A percentile compares a stretch with the other conserved stretches of the same genome.
These are phyloP conservation scores for Acanthamoeba triangularis DNA, from an alignment of 208 protist species.

Conservation along the genomic window DNA sequence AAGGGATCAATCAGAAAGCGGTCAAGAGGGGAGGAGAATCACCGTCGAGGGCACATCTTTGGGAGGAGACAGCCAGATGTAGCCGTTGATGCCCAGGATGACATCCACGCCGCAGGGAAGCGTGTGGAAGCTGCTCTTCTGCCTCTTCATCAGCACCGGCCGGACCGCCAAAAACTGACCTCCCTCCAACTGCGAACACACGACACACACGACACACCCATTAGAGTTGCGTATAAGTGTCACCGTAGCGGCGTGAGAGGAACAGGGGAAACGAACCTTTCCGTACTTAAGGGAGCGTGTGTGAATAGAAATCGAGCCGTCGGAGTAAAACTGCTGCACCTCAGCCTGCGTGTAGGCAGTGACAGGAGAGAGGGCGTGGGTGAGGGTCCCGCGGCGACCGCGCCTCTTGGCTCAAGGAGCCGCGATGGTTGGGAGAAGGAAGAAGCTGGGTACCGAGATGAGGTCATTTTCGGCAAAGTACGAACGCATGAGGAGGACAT, in stretches of 20 bases:
- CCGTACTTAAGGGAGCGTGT: conserved; percentile 92
- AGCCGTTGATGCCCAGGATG: conserved; percentile 92
- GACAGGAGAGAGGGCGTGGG: too few species aligned
- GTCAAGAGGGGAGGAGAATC: neutral
- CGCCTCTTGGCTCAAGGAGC: too few species aligned
- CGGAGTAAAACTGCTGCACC: conserved; percentile 96
- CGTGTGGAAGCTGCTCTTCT: conserved; percentile 89
- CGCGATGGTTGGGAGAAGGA: too few species aligned
- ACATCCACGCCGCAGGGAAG: conserved; percentile 90
- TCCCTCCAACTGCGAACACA: conserved; percentile 9
- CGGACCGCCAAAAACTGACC: conserved; percentile 84
- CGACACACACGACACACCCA: neutral
- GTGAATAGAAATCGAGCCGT: conserved; percentile 96
- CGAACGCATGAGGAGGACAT: conserved; percentile 97
- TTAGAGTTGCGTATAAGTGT: neutral
- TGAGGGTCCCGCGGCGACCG: too few species aligned
- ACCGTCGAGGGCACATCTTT: conserved; percentile 67
- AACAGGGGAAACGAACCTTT: conserved; percentile 78
- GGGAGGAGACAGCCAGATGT: conserved; percentile 83
- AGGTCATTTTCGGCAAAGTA: conserved; percentile 97
- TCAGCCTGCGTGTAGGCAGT: conserved; percentile 92
- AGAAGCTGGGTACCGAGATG: too few species aligned
- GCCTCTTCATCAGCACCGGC: conserved; percentile 85
- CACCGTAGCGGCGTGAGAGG: neutral
- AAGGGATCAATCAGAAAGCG: neutral